Conservation (phyloP, 441 rosid species). For the Oxalis stricta region DNA sequence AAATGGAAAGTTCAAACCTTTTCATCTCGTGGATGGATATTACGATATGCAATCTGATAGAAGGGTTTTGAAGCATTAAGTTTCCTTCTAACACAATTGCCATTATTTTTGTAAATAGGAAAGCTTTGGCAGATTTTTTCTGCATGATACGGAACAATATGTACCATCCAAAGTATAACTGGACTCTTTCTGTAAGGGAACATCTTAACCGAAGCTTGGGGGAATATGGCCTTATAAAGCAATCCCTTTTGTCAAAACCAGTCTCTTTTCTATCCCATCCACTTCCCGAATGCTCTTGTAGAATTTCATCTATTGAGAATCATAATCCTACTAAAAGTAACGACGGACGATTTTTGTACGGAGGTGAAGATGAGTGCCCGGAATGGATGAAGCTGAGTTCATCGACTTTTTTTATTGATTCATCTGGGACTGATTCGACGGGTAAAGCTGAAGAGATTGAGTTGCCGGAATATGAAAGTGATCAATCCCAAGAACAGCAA, state of each 20-base stretch:
- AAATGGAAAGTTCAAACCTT: too few species aligned
- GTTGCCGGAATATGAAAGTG: conserved; percentile 43
- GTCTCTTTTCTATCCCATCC: conserved; percentile 71
- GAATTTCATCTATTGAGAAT: conserved; percentile 33
- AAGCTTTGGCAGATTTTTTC: conserved; percentile 44
- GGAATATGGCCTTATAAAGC: conserved; percentile 64
- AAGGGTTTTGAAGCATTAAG: too few species aligned
- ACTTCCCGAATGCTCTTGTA: conserved; percentile 93
- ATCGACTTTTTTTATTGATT: conserved; percentile 8
- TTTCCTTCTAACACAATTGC: background rate
- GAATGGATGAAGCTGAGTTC: conserved; percentile 51
- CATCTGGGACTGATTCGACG: conserved; percentile 29
- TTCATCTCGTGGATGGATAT: too few species aligned
- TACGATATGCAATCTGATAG: background rate
- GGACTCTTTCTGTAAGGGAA: conserved; percentile 58
- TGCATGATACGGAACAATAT: conserved; percentile 45
- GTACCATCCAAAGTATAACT: conserved; percentile 64
- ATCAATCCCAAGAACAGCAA: conserved; percentile 33
- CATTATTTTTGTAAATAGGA: conserved; percentile 34
- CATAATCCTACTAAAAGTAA: conserved; percentile 21
- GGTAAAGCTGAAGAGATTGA: conserved; percentile 33
- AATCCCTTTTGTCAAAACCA: conserved; percentile 57
- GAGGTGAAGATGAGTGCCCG: conserved; percentile 89
- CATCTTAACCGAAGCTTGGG: conserved; percentile 74
- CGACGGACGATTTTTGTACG: conserved; percentile 47